These are phyloP conservation scores for Pichia paraexigua DNA, from an alignment of 805 yeast genomes.

Conservation along the genomic window DNA sequence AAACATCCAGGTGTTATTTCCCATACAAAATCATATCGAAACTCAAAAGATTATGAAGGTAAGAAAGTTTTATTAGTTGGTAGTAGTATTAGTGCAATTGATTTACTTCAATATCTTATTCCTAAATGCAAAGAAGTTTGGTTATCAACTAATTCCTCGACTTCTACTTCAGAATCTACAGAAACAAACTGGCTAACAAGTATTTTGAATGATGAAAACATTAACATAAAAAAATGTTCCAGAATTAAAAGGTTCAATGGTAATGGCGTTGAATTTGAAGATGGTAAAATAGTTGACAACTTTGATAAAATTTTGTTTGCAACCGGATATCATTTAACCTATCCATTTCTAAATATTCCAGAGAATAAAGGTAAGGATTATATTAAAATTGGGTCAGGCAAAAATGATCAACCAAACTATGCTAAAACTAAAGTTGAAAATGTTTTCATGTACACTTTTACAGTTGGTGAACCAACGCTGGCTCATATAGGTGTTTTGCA, in stretches of 20 bases:
- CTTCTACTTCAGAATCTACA: conserved; percentile 8
- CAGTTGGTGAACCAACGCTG: conserved; percentile 35
- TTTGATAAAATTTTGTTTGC: conserved; percentile 38
- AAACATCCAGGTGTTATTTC: conserved; percentile 25
- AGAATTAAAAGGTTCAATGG: conserved; percentile 21
- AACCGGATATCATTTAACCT: conserved; percentile 42
- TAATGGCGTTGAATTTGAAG: conserved; percentile 24
- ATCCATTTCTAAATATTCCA: conserved; percentile 31
- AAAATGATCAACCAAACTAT: conserved; percentile 15
- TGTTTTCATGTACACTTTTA: conserved; percentile 29
- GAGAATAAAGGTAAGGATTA: conserved; percentile 15
- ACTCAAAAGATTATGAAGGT: conserved; percentile 20
- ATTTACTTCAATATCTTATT: conserved; percentile 37
- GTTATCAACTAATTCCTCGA: conserved; percentile 1
- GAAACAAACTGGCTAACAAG: conserved; percentile 31
- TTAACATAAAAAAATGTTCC: conserved; percentile 28
- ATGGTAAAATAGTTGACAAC: conserved; percentile 24
- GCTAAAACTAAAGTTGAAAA: conserved; percentile 14
- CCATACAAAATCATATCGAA: conserved; percentile 25
- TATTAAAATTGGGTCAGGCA: conserved; percentile 28
- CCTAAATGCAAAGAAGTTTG: conserved; percentile 15
- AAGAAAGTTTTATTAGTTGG: conserved; percentile 27
- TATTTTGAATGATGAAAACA: conserved; percentile 27
- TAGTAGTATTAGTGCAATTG: conserved; percentile 60
- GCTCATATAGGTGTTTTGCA: conserved; percentile 34